Evolutionary conservation across 1,284 basidiomycete genomes (phyloP), one percentile per base, ranked within the genome.

Genomic region (Meira miltonrushii): DNA sequence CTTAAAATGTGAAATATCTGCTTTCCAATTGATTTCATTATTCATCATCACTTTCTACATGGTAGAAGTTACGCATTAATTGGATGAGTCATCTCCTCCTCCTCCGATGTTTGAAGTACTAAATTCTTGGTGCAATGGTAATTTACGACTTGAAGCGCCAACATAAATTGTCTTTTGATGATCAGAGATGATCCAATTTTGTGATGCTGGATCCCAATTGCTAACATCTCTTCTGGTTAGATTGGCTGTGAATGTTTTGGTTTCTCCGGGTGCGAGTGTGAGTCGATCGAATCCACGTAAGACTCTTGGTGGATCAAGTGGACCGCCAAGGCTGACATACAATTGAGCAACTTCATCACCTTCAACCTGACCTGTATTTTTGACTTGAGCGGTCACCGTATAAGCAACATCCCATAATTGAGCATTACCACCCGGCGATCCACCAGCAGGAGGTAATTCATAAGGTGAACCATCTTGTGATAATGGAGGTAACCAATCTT

Each of bases 351-450:
- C 81, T 57, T 81, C 81, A 21, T 75, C 75, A 1, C 78, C 82
- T 0, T 59, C 65, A 4, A 74, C 61, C 1, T 71, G 57, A 15
- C 82, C 82, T 1, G 72, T 76, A 75, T 83, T 83, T 39, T 68
- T 77, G 21, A 83, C 74, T 3, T 76, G 74, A 3, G 79, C 78
- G 13, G 77, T 69, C 53, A 82, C 69, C 54, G 74, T 69, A 40
- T 77, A 67, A 12, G 79, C 52, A 28, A 68, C 89, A 78, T 91
- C 80, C 69, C 81, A 81, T 2, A 71, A 39, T 39, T 33, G 12
- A 15, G 5, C 21, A 25, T 53, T 53, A 4, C 50, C 50, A 13
- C 50, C 50, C 38, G 50, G 50, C 28, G 50, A 6, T 13, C 50
- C 50, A 17, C 50, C 50, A 2, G 50, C 50, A 41, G 38, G 50